Conservation (phyloP, 78 protist species). For the Speleostelium caveatum region DNA sequence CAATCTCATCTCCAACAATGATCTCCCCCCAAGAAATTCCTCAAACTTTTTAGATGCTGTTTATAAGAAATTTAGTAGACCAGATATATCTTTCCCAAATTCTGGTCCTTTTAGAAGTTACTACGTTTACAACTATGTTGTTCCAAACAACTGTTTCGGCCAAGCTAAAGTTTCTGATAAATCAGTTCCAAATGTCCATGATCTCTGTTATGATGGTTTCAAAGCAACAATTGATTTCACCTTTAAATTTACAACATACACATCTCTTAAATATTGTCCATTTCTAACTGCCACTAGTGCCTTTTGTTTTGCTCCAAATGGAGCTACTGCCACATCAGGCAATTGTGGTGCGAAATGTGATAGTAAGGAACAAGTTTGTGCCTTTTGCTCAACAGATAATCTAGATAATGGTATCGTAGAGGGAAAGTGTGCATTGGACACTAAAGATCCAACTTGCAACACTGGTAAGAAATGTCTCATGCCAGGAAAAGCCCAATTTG, state of each 20-base stretch:
- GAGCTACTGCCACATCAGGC: too few species aligned
- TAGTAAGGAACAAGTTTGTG: conserved; percentile 29
- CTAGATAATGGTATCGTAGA: background rate
- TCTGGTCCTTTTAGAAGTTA: background rate
- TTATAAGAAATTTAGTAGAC: background rate
- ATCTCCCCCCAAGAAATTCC: background rate
- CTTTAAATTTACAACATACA: too few species aligned
- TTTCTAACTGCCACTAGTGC: background rate
- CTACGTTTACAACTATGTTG: background rate
- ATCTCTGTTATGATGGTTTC: conserved; percentile 62
- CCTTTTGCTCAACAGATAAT: conserved; percentile 30
- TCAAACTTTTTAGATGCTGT: background rate
- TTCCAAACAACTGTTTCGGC: background rate
- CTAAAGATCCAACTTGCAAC: background rate
- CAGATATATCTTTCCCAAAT: background rate
- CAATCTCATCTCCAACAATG: background rate
- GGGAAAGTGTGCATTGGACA: too few species aligned
- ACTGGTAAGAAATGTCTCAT: too few species aligned
- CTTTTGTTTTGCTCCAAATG: too few species aligned
- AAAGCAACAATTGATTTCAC: too few species aligned
- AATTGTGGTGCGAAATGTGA: background rate
- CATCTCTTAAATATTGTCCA: background rate
- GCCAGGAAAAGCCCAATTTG: background rate
- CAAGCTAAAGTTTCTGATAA: background rate
- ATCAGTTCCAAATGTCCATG: conserved; percentile 32